phyloP scores from a whole-genome alignment of 225 moss, liverwort and hornwort species.

The Rhytidiadelphus loreus region DNA sequence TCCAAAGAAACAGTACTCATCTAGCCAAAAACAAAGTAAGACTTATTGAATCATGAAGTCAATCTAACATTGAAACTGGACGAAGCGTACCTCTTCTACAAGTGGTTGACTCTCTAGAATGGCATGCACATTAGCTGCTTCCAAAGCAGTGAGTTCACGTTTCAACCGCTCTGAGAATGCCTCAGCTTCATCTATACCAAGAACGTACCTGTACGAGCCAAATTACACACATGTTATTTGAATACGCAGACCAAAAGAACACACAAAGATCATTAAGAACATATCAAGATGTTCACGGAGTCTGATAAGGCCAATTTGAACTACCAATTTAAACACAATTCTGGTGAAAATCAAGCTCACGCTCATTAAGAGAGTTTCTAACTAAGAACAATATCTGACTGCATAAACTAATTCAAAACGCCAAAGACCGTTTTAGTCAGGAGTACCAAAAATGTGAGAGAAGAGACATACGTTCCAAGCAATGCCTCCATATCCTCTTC shows the following conservation, averaged over 20 bases:
- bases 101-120: constrained; percentile 98
- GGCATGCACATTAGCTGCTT: constrained; percentile 99
- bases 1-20: not conserved
- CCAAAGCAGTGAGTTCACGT: constrained; percentile 94
- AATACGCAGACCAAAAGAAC: not conserved
- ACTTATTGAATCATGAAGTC: not conserved
- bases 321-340: not conserved
- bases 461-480: constrained; percentile 71
- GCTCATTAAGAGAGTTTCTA: not conserved
- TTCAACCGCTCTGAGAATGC: constrained; percentile 98
- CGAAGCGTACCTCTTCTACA: constrained; percentile 76
- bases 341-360: not conserved
- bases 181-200: constrained; percentile 99
- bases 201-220: constrained; percentile 66
- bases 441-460: not conserved
- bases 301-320: not conserved
- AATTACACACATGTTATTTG: not conserved
- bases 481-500: constrained; percentile 99
- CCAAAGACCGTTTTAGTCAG: not conserved
- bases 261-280: not conserved
- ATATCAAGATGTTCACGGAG: not conserved
- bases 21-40: not conserved
- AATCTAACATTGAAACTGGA: not conserved
- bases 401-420: not conserved
- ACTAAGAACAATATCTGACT: not conserved